Percentiles rank a stretch among this genome's conserved stretches.
These are phyloP conservation scores for Plasmodium gallinaceum DNA, from an alignment of 169 alveolate genomes.

Conservation along the genomic window DNA sequence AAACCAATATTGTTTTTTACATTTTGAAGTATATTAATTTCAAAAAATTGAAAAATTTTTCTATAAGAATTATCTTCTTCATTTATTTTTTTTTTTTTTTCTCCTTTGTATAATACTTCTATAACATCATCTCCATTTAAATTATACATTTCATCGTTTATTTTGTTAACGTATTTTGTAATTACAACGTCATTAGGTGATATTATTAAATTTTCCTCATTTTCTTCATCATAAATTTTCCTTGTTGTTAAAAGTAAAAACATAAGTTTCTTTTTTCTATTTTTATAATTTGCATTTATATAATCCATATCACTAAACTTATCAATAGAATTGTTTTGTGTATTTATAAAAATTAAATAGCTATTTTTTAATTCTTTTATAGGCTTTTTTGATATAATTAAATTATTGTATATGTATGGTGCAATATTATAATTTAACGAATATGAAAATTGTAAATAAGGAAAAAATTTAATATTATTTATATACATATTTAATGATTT, in stretches of 20 bases:
- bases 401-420: conserved; percentile 31
- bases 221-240: conserved; percentile 17
- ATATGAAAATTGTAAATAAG: conserved; percentile 43
- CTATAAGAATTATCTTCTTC: conserved; percentile 44
- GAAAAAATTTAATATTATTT: conserved; percentile 18
- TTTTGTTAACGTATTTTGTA: conserved; percentile 37
- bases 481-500: conserved; percentile 12
- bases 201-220: conserved; percentile 13
- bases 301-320: neutral
- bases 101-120: conserved; percentile 61
- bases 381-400: conserved; percentile 53
- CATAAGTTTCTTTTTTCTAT: conserved; percentile 22
- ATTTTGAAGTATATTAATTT: conserved; percentile 57
- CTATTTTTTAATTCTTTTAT: conserved; percentile 55
- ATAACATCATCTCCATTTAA: conserved; percentile 54
- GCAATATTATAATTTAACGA: conserved; percentile 53
- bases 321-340: conserved; percentile 8
- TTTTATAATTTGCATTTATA: neutral
- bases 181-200: conserved; percentile 35
- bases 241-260: conserved; percentile 43
- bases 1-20: conserved; percentile 52
- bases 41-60: conserved; percentile 40
- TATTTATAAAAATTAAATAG: conserved; percentile 61
- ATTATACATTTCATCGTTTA: conserved; percentile 20
- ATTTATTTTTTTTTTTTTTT: conserved; percentile 38